Evolutionary conservation across 139 green algal species (phyloP).

Genomic region (Chlorella ohadii): DNA sequence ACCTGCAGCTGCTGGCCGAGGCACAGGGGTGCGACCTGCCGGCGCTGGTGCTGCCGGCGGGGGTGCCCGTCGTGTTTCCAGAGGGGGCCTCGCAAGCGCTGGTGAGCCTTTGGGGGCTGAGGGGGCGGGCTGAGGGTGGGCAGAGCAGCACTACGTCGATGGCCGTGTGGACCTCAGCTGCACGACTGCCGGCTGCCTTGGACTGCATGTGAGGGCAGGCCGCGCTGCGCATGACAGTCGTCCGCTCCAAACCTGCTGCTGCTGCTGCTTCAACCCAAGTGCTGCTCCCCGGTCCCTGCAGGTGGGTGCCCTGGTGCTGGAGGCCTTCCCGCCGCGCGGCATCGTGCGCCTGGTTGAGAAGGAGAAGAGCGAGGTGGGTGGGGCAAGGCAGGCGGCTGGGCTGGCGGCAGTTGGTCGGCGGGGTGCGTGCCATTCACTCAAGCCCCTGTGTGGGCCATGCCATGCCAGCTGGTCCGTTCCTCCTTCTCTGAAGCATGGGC

Average conservation of each 20-base stretch:
- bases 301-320: conserved; percentile 48
- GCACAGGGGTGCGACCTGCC: conserved; percentile 46
- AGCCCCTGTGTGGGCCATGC: no score
- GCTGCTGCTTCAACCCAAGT: background rate
- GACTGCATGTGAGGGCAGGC: no score
- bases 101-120: conserved; percentile 14
- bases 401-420: no score
- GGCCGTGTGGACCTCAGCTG: background rate
- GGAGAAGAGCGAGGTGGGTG: conserved; percentile 59
- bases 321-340: conserved; percentile 72
- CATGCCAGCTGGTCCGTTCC: no score
- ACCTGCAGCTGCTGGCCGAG: conserved; percentile 52
- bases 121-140: background rate
- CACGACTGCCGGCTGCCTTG: background rate
- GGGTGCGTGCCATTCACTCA: no score
- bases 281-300: conserved; percentile 9
- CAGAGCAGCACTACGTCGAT: background rate
- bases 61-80: conserved; percentile 35
- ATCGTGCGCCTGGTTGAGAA: conserved; percentile 71
- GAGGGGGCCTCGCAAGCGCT: background rate
- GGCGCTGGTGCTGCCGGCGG: conserved; percentile 20
- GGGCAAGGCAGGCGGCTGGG: background rate
- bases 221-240: no score
- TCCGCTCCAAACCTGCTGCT: background rate
- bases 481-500: no score